Conservation (phyloP, 2,329 filamentous ascomycete genomes). For the Curvularia verruculosa region DNA sequence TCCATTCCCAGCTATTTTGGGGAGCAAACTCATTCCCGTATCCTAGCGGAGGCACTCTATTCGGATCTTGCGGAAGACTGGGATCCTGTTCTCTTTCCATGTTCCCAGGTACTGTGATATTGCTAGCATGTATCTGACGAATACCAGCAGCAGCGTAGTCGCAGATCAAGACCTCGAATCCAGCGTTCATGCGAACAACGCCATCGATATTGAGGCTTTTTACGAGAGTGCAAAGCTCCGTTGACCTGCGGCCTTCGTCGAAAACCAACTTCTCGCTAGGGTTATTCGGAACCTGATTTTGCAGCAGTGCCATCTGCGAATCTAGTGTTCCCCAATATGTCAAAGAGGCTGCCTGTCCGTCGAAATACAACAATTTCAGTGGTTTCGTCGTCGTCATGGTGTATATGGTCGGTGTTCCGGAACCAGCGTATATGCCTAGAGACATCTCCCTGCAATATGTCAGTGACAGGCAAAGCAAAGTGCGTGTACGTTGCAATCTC, state of each 20-base stretch:
- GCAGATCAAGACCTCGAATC: neutral
- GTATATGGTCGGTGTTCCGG: neutral
- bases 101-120: neutral
- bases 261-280: neutral
- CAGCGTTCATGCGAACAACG: neutral
- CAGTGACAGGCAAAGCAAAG: neutral
- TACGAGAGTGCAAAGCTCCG: neutral
- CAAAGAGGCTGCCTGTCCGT: neutral
- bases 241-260: neutral
- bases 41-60: neutral
- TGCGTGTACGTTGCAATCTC: neutral
- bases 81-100: neutral
- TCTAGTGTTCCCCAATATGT: neutral
- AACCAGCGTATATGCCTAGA: neutral
- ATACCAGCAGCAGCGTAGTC: neutral
- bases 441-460: neutral
- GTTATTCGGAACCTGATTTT: neutral
- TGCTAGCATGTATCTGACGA: neutral
- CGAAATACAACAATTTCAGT: neutral
- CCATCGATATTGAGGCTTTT: neutral
- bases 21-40: neutral
- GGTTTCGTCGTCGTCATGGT: neutral
- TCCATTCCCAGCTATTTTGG: neutral
- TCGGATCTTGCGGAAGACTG: neutral
- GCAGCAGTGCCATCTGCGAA: neutral